phyloP scores from a whole-genome alignment of 805 yeast genomes.

The Kregervanrija delftensis region DNA sequence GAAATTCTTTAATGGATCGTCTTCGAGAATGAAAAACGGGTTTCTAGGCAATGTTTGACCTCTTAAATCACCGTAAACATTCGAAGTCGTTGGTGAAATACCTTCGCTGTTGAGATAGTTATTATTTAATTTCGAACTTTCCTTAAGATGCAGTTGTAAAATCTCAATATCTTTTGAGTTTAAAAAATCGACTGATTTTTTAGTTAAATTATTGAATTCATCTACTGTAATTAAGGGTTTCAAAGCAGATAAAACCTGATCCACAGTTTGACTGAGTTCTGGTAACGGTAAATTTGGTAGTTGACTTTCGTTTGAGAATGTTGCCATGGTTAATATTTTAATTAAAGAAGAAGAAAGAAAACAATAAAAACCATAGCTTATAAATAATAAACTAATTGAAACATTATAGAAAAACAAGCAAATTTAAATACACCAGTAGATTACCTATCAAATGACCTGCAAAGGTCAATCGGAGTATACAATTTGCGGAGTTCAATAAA shows the following conservation, averaged over 20 bases:
- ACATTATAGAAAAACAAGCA: no score
- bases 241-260: conserved; percentile 47
- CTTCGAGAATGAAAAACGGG: conserved; percentile 68
- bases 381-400: no score
- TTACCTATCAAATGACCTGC: no score
- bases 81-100: conserved; percentile 44
- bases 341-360: no score
- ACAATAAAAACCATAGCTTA: no score
- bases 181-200: conserved; percentile 39
- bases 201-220: conserved; percentile 40
- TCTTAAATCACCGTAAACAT: conserved; percentile 54
- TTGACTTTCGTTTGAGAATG: conserved; percentile 30
- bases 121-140: conserved; percentile 36
- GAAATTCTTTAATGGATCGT: conserved; percentile 59
- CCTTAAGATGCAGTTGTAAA: conserved; percentile 48
- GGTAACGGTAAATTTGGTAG: conserved; percentile 65
- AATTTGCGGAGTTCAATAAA: no score
- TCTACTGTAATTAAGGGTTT: conserved; percentile 52
- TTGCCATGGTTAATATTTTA: conserved; percentile 11
- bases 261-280: conserved; percentile 38
- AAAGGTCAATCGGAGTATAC: no score
- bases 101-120: conserved; percentile 49
- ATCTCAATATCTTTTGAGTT: conserved; percentile 33
- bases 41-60: conserved; percentile 70
- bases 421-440: no score